Conservation (phyloP, 192 early-diverging fungal genomes). For the Podochytrium sp. region DNA sequence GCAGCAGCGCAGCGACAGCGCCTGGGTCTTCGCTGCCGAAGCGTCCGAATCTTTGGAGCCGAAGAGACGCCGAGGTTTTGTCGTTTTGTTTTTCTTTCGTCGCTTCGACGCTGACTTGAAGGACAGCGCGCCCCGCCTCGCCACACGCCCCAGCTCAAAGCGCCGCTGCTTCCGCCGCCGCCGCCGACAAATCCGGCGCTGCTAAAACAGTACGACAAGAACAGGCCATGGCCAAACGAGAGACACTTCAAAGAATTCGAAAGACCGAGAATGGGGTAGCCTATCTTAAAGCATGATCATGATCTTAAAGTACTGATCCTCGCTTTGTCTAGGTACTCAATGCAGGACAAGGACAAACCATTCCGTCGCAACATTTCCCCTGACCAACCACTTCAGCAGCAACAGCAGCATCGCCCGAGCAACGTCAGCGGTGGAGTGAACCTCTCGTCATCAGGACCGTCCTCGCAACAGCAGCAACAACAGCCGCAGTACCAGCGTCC, state of each 20-base stretch:
- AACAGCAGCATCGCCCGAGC: background rate
- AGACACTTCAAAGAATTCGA: background rate
- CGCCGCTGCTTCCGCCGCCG: background rate
- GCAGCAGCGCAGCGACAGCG: background rate
- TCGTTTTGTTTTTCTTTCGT: background rate
- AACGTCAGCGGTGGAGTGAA: background rate
- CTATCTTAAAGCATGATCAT: background rate
- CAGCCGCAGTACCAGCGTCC: background rate
- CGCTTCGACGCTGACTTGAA: background rate
- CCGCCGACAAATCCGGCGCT: background rate
- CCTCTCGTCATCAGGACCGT: background rate
- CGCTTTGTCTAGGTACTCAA: no score
- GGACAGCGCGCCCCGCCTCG: background rate
- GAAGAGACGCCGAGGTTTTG: background rate
- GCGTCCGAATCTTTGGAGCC: constrained; percentile 4
- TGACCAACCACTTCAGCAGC: background rate
- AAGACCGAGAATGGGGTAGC: background rate
- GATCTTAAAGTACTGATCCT: background rate
- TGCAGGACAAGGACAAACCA: no score
- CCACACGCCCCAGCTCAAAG: background rate
- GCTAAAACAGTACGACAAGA: no score
- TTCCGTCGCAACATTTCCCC: no score
- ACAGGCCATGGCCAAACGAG: background rate
- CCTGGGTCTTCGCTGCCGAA: background rate
- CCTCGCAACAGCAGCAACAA: background rate